phyloP scores from a whole-genome alignment of 176 grass and related monocot species.

The Tuctoria greenei region DNA sequence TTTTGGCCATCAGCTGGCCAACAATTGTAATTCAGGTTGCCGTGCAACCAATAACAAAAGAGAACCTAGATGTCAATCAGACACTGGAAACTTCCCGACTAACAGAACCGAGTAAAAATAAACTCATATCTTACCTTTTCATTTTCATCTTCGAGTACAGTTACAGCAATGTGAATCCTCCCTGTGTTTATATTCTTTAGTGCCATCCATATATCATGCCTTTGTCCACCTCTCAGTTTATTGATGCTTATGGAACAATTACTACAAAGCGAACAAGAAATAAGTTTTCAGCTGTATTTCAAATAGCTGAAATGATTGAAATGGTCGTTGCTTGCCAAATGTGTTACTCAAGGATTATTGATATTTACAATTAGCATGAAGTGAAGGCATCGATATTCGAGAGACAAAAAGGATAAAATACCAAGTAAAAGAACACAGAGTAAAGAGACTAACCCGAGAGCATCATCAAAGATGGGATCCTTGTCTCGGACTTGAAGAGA shows the following conservation, averaged over 20 bases:
- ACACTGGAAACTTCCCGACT: not conserved
- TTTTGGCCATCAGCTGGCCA: not conserved
- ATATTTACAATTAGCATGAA: conserved; percentile 25
- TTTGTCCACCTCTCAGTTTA: conserved; percentile 75
- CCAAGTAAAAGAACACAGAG: not conserved
- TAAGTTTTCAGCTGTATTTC: not conserved
- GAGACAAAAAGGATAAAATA: conserved; percentile 1
- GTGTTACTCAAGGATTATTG: conserved; percentile 1
- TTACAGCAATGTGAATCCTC: conserved; percentile 77
- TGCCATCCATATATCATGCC: conserved; percentile 84
- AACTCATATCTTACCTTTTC: conserved; percentile 50
- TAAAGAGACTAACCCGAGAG: conserved; percentile 69
- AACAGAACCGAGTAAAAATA: conserved; percentile 5
- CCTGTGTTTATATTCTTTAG: conserved; percentile 93
- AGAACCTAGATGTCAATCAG: not conserved
- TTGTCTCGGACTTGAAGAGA: conserved; percentile 90
- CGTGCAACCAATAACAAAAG: not conserved
- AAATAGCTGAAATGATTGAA: conserved; percentile 4
- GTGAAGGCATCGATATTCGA: not conserved
- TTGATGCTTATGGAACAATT: conserved; percentile 75
- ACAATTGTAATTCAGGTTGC: not conserved
- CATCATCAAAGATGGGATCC: conserved; percentile 89
- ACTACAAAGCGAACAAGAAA: conserved; percentile 31
- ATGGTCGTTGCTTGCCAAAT: not conserved
- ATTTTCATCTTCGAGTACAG: conserved; percentile 71